Evolutionary conservation across 176 grass and related monocot genomes (phyloP).

Genomic region (Dendrocalamus sinicus): DNA sequence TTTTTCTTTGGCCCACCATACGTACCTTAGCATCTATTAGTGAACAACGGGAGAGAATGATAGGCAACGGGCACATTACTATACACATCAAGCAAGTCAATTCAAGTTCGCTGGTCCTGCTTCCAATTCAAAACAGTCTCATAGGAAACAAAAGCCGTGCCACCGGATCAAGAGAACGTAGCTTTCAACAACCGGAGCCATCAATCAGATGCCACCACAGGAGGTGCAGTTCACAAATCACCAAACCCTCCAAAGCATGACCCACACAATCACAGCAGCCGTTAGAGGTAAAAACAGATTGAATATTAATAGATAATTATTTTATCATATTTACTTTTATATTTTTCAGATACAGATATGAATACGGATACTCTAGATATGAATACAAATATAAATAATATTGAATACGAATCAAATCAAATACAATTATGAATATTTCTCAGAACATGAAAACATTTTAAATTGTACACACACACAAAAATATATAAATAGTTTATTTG

Average conservation of each 20-base stretch:
- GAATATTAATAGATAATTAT: no score
- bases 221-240: conserved; percentile 8
- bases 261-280: not conserved
- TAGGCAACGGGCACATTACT: conserved; percentile 22
- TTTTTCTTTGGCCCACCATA: not conserved
- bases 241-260: conserved; percentile 14
- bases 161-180: conserved; percentile 3
- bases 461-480: no score
- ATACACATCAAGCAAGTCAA: not conserved
- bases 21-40: conserved; percentile 31
- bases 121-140: conserved; percentile 30
- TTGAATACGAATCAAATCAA: no score
- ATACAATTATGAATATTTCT: no score
- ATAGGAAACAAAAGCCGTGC: conserved; percentile 31
- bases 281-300: no score
- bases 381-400: no score
- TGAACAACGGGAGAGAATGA: conserved; percentile 6
- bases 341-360: no score
- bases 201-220: not conserved
- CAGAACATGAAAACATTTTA: no score
- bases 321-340: no score
- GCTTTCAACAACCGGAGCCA: conserved; percentile 17
- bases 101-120: not conserved
- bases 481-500: no score
- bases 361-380: no score